Evolutionary conservation across 345 rosid genomes (phyloP).

Genomic region (Iberis pinnata): DNA sequence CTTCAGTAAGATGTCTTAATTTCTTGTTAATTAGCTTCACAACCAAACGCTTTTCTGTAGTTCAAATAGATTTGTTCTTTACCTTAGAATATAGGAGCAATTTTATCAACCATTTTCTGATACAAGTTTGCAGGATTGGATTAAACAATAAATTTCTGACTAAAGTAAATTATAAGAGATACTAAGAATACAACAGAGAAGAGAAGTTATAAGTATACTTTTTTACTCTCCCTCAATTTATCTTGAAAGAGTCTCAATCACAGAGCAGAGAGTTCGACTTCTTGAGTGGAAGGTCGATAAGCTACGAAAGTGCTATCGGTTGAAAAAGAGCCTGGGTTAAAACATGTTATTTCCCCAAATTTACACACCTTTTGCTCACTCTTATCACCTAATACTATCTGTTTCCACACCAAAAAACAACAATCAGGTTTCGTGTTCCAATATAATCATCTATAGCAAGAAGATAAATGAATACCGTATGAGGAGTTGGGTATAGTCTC

Average conservation of each 20-base stretch:
- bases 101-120: too few relatives aligned
- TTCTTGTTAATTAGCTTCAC: too few relatives aligned
- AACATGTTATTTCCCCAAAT: constrained; percentile 72
- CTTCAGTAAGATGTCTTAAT: constrained; percentile 58
- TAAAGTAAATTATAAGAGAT: too few relatives aligned
- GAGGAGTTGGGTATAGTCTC: constrained; percentile 85
- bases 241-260: constrained; percentile 21
- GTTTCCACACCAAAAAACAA: constrained; percentile 16
- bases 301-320: constrained; percentile 66
- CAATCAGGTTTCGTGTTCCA: neutral
- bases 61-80: too few relatives aligned
- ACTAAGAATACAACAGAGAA: too few relatives aligned
- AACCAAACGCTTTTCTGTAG: too few relatives aligned
- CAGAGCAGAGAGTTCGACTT: constrained; percentile 75
- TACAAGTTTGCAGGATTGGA: too few relatives aligned
- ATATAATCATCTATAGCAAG: neutral
- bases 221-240: too few relatives aligned
- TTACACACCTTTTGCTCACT: constrained; percentile 79
- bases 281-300: constrained; percentile 68
- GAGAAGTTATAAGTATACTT: too few relatives aligned
- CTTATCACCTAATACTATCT: constrained; percentile 77
- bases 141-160: too few relatives aligned
- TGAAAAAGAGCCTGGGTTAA: constrained; percentile 88
- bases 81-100: too few relatives aligned
- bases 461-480: constrained; percentile 44